Base-by-base conservation (phyloP, 331 rosid genomes). In the Quercus lobata region DNA sequence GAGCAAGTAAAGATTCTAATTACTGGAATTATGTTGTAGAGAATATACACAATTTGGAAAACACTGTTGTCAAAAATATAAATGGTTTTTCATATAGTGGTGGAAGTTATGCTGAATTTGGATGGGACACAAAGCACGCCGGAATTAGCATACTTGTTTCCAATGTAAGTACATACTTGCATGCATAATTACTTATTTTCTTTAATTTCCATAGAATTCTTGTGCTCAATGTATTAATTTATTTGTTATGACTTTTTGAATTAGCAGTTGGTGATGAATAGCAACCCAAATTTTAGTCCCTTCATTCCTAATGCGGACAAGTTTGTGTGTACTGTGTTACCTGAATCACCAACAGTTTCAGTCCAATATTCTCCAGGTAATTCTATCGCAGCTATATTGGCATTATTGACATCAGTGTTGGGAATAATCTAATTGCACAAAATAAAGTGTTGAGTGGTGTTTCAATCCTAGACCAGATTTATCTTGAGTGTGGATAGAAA, bases 121-220 rank as follows among this genome's bases (percentile, higher is more conserved):
- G 97, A 61, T 89, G 97, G 97, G 97, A 92, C 79, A 29, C 91
- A 6, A 90, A 92, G 82, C 78, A 90, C 25, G 92, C 95, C 22
- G 95, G 91, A 35, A 82, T 90, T 37, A 86, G 83, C 35, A 86
- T 90, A 30, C 93, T 92, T 4, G 17, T 90, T 81, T 89, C 92
- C 14, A 80, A 81, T 86, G 97, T 90, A 63, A n/a, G 16, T 27
- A 9, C 16, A 63, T 63, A 2, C 6, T 63, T 63, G 41, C 29
- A 63, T 62, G 66, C 24, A 22, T 37, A 54, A 30, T 56, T 24
- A 21, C 37, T 65, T 2, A 10, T 30, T 24, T 3, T 29, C 25
- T 8, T 49, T 41, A 41, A 41, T 8, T 4, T 49, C 54, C 17
- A 12, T 14, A 49, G 54, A 49, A 49, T 10, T 14, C 17, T 49